A percentile compares a stretch with the other conserved stretches of the same genome.
phyloP scores from a whole-genome alignment of 192 early-diverging fungal genomes.

The Obelidium mucronatum region DNA sequence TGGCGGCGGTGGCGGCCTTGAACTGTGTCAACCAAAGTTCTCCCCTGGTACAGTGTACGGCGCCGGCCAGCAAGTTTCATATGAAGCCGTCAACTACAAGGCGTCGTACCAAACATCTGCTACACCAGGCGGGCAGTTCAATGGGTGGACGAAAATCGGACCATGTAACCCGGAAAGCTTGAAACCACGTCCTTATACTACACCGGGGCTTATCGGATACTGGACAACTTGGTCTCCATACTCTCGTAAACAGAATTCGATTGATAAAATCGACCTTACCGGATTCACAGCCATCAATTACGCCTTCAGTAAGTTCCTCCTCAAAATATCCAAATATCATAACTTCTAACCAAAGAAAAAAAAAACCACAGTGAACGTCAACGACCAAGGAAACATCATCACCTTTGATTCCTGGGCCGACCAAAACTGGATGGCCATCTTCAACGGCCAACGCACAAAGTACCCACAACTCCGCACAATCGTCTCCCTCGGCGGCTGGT shows the following conservation, averaged over 20 bases:
- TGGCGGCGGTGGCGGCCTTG: too few species aligned
- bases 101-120: constrained; percentile 6
- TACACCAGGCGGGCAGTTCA: background rate
- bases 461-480: background rate
- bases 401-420: too few species aligned
- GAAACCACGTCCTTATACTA: background rate
- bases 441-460: background rate
- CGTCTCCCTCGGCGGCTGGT: constrained; percentile 38
- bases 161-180: background rate
- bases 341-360: background rate
- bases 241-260: constrained; percentile 10
- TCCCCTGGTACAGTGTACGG: background rate
- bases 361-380: background rate
- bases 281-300: constrained; percentile 12
- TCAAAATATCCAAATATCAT: too few species aligned
- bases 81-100: constrained; percentile 19
- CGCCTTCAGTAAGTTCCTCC: constrained; percentile 9
- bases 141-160: too few species aligned
- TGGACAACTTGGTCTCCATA: constrained; percentile 9
- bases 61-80: constrained; percentile 10
- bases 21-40: background rate
- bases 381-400: background rate
- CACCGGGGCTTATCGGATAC: constrained; percentile 13
- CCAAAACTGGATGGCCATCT: constrained; percentile 1
- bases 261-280: background rate